A percentile compares a stretch with the other conserved stretches of the same genome.
Evolutionary conservation across 1,284 basidiomycete genomes (phyloP).

Genomic region (Stygiomarasmius scandens): DNA sequence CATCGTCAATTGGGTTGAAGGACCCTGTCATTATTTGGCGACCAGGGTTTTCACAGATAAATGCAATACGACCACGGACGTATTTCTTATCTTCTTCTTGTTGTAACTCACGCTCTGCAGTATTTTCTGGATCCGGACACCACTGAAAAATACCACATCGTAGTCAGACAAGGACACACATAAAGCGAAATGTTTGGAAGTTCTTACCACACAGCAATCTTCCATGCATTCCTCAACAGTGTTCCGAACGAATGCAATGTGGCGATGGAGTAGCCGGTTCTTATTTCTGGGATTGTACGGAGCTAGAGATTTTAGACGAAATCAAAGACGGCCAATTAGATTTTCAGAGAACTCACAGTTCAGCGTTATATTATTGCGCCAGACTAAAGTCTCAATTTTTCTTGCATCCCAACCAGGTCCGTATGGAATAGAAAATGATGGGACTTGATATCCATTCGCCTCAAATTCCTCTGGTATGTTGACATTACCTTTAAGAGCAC

Average conservation of each 20-base stretch:
- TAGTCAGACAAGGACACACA: no score
- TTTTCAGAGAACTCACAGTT: slow-evolving; percentile 59
- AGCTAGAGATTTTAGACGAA: slow-evolving; percentile 39
- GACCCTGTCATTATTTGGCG: slow-evolving; percentile 62
- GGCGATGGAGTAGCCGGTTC: slow-evolving; percentile 57
- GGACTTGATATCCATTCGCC: slow-evolving; percentile 63
- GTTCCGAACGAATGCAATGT: slow-evolving; percentile 66
- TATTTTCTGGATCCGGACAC: slow-evolving; percentile 52
- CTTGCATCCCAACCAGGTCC: slow-evolving; percentile 62
- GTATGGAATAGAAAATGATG: slow-evolving; percentile 61
- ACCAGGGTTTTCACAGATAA: slow-evolving; percentile 61
- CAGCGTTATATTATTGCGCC: slow-evolving; percentile 60
- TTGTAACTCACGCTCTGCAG: slow-evolving; percentile 53
- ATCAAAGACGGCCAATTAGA: slow-evolving; percentile 6
- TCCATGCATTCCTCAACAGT: slow-evolving; percentile 56
- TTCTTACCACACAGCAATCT: slow-evolving; percentile 60
- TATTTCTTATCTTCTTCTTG: slow-evolving; percentile 54
- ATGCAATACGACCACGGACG: slow-evolving; percentile 54
- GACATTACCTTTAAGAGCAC: slow-evolving; percentile 52
- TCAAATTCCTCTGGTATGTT: slow-evolving; percentile 48
- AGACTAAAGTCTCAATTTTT: slow-evolving; percentile 59
- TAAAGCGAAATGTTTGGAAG: no score
- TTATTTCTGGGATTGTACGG: slow-evolving; percentile 66
- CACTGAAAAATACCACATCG: slow-evolving; percentile 34
- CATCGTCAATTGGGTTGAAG: slow-evolving; percentile 67